These are phyloP conservation scores for Bolboschoenus planiculmis DNA, from an alignment of 176 grass and related monocot genomes.

Conservation along the genomic window DNA sequence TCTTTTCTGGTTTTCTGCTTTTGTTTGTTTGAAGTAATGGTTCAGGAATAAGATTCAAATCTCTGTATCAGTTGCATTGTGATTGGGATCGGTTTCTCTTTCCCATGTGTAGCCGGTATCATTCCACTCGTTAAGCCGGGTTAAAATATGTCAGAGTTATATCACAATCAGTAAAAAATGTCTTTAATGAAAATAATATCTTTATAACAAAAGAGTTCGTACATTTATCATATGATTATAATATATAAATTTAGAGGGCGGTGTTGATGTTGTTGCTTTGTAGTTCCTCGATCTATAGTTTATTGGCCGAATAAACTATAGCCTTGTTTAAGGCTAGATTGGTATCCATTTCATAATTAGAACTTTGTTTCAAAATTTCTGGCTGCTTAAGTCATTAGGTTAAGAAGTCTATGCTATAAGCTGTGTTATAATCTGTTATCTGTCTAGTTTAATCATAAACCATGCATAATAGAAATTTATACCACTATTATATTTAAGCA, in stretches of 20 bases:
- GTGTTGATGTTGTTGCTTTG: background rate
- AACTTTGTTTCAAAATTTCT: too few species aligned
- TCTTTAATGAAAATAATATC: background rate
- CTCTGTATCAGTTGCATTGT: background rate
- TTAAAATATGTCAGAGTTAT: background rate
- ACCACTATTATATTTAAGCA: background rate
- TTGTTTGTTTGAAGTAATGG: background rate
- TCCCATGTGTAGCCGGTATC: background rate
- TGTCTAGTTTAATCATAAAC: background rate
- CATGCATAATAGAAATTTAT: background rate
- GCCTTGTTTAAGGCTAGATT: too few species aligned
- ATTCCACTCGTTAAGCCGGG: background rate
- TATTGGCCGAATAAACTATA: too few species aligned
- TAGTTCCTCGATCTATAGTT: background rate
- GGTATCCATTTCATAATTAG: too few species aligned
- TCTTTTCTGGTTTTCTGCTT: background rate
- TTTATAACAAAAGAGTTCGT: background rate
- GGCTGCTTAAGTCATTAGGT: background rate
- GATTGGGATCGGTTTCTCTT: background rate
- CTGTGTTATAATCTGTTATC: too few species aligned
- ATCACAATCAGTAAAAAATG: background rate
- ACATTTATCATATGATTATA: background rate
- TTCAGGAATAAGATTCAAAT: background rate
- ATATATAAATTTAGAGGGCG: background rate
- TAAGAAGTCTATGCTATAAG: too few species aligned